Conservation (phyloP, 2,329 filamentous ascomycete genomes). For the Phaeophleospora eucalypticola region DNA sequence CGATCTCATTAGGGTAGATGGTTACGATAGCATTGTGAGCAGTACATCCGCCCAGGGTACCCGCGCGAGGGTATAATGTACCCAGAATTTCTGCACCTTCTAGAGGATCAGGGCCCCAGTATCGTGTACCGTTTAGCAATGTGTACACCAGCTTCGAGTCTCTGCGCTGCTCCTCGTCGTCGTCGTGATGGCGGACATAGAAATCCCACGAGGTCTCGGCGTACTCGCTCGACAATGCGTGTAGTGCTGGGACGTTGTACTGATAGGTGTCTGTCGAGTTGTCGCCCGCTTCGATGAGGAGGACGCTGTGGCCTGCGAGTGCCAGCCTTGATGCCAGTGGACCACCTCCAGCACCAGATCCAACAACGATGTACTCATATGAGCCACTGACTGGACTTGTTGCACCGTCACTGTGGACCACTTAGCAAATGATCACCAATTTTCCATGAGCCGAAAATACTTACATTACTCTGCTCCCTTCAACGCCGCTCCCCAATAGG, state of each 20-base stretch:
- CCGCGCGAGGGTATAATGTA: conserved; percentile 56
- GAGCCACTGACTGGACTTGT: too few relatives aligned
- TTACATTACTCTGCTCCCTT: too few relatives aligned
- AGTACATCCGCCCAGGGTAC: conserved; percentile 55
- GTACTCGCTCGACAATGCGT: conserved; percentile 53
- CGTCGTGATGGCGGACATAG: conserved; percentile 59
- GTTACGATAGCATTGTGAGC: conserved; percentile 60
- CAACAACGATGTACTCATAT: conserved; percentile 63
- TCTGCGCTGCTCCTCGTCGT: conserved; percentile 49
- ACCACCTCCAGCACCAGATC: conserved; percentile 57
- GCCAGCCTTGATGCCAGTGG: conserved; percentile 58
- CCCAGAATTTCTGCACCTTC: conserved; percentile 50
- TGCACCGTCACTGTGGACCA: too few relatives aligned
- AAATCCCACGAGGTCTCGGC: conserved; percentile 59
- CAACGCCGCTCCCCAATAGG: too few relatives aligned
- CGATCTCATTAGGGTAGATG: conserved; percentile 55
- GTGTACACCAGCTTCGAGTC: conserved; percentile 58
- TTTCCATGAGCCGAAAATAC: too few relatives aligned
- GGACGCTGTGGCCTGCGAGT: conserved; percentile 55
- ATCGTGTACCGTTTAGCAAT: conserved; percentile 47
- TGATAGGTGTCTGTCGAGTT: conserved; percentile 51
- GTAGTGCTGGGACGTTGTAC: conserved; percentile 54
- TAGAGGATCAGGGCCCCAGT: conserved; percentile 53
- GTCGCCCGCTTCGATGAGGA: conserved; percentile 60
- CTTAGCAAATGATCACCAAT: too few relatives aligned